Conservation (phyloP, 345 rosid species). For the Schrenkiella parvula region DNA sequence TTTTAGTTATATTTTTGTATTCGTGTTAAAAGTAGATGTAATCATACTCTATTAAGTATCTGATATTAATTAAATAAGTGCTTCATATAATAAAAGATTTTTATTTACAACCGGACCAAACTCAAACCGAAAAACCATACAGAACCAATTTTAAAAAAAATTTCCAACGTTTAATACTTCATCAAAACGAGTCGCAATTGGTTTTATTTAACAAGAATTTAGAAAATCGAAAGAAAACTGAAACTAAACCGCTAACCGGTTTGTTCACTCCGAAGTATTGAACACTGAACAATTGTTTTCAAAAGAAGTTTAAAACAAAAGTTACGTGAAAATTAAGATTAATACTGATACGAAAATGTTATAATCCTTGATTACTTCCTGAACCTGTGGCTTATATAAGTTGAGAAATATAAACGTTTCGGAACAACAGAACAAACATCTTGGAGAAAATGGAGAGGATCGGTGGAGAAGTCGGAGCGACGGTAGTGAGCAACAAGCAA, state of each 20-base stretch:
- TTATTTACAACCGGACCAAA: neutral
- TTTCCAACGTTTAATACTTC: too few relatives aligned
- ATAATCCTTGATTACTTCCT: neutral
- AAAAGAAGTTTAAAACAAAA: neutral
- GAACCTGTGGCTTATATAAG: neutral
- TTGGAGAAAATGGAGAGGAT: neutral
- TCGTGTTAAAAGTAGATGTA: neutral
- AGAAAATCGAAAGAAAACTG: neutral
- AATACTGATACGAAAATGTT: neutral
- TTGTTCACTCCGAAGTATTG: neutral
- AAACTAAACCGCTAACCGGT: neutral
- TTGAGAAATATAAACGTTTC: conserved; percentile 2
- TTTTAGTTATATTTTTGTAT: neutral
- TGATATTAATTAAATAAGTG: neutral
- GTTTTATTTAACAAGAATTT: too few relatives aligned
- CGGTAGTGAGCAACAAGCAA: conserved; percentile 43
- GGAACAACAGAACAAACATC: neutral
- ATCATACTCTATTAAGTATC: too few relatives aligned
- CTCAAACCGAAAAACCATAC: neutral
- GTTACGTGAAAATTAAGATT: neutral
- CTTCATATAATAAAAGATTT: neutral
- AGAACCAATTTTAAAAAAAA: too few relatives aligned
- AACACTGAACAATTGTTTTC: neutral
- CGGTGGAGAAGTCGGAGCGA: neutral
- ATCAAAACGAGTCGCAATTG: too few relatives aligned